Conservation (phyloP, 1,139 yeast genomes). For the Nakaseomyces sp. region DNA sequence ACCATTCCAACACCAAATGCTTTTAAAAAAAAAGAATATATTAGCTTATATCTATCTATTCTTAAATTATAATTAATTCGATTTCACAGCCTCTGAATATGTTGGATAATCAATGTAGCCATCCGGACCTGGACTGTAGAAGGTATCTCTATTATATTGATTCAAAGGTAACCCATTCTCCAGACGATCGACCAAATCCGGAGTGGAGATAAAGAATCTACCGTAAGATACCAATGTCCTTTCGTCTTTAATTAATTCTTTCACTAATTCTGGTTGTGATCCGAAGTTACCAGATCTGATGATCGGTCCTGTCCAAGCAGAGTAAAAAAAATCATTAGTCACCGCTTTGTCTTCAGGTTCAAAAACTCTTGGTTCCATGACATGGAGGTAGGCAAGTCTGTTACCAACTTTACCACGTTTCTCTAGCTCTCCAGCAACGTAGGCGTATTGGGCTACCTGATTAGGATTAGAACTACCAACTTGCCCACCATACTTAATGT, state of each 20-base stretch:
- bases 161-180: constrained; percentile 28
- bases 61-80: no score
- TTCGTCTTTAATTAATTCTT: constrained; percentile 29
- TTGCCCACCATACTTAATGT: constrained; percentile 31
- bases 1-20: no score
- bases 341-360: constrained; percentile 11
- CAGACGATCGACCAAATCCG: constrained; percentile 39
- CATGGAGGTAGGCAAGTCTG: constrained; percentile 40
- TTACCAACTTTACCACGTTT: constrained; percentile 29
- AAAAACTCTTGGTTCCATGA: constrained; percentile 38
- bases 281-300: constrained; percentile 36
- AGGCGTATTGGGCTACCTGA: constrained; percentile 26
- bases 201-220: constrained; percentile 41
- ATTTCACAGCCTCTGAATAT: constrained; percentile 7
- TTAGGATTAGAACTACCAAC: constrained; percentile 29
- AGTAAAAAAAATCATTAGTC: constrained; percentile 24
- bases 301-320: constrained; percentile 35
- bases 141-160: constrained; percentile 23
- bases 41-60: no score
- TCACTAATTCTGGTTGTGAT: constrained; percentile 15
- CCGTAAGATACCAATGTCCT: constrained; percentile 40
- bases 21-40: no score
- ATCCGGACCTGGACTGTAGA: constrained; percentile 29
- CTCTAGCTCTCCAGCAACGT: constrained; percentile 28
- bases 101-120: constrained; percentile 32